phyloP scores from a whole-genome alignment of 495 filamentous ascomycete species.

The Aspergillus haitiensis region DNA sequence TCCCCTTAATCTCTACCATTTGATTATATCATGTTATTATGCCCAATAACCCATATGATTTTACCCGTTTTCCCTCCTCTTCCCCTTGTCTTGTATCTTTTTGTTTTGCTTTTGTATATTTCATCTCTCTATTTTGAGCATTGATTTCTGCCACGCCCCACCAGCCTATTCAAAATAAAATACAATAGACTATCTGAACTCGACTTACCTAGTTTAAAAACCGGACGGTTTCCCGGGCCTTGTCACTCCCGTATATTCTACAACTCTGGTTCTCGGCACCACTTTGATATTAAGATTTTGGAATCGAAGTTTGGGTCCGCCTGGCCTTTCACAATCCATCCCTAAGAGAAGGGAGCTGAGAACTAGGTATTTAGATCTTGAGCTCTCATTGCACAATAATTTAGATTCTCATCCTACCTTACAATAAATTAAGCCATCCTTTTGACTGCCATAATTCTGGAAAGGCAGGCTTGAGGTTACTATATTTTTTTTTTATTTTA shows the following conservation, averaged over 20 bases:
- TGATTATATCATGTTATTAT: conserved; percentile 8
- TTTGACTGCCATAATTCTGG: too few species aligned
- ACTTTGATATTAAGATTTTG: not conserved
- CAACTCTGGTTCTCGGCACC: not conserved
- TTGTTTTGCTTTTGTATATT: conserved; percentile 8
- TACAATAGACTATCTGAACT: not conserved
- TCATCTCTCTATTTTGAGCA: not conserved
- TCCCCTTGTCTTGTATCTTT: conserved; percentile 13
- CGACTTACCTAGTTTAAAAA: not conserved
- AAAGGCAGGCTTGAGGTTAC: too few species aligned
- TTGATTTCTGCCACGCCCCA: conserved; percentile 6
- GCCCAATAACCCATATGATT: not conserved
- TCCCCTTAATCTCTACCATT: conserved; percentile 15
- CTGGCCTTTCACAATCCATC: too few species aligned
- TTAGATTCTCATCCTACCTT: too few species aligned
- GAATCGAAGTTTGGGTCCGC: too few species aligned
- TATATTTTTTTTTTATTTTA: too few species aligned
- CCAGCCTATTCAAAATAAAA: conserved; percentile 6
- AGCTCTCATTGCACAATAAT: too few species aligned
- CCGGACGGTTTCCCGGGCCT: not conserved
- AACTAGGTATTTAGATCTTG: too few species aligned
- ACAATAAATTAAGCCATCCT: too few species aligned
- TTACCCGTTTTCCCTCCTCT: conserved; percentile 3
- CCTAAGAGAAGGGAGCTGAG: too few species aligned
- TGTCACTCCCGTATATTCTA: not conserved